Evolutionary conservation across 257 asterid genomes (phyloP).

Genomic region (Jacaranda mimosifolia): DNA sequence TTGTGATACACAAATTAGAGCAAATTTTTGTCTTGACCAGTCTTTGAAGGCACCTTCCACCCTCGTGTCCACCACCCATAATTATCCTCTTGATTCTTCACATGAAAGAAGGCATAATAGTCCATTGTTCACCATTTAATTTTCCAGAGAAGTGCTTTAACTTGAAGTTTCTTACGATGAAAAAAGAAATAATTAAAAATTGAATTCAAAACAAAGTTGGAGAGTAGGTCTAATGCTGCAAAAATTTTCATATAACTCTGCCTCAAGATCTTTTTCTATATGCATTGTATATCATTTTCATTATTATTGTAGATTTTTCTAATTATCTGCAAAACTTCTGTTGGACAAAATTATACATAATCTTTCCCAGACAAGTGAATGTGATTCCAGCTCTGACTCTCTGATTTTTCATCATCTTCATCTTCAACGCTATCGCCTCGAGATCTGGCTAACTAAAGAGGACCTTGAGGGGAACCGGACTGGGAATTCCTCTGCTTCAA

Average conservation of each 20-base stretch:
- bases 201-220: constrained; percentile 22
- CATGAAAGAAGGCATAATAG: not conserved
- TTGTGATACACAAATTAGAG: constrained; percentile 44
- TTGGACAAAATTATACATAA: constrained; percentile 27
- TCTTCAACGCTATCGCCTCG: constrained; percentile 41
- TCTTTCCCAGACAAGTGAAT: constrained; percentile 21
- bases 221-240: constrained; percentile 64
- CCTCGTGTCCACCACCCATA: not conserved
- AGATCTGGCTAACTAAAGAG: constrained; percentile 52
- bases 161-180: constrained; percentile 1
- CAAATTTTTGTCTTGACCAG: constrained; percentile 31
- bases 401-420: constrained; percentile 52
- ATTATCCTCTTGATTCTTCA: constrained; percentile 8
- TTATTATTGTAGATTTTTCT: constrained; percentile 30
- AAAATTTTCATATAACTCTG: constrained; percentile 58
- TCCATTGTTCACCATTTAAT: not conserved
- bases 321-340: constrained; percentile 59
- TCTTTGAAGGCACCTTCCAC: constrained; percentile 10
- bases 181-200: constrained; percentile 20
- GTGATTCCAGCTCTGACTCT: no score
- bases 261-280: constrained; percentile 42
- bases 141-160: constrained; percentile 7
- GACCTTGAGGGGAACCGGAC: constrained; percentile 70
- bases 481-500: constrained; percentile 39
- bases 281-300: constrained; percentile 35